Evolutionary conservation across 192 early-diverging fungal species (phyloP), one percentile per base, ranked within the genome.

Genomic region (Rhizophagus prolifer): DNA sequence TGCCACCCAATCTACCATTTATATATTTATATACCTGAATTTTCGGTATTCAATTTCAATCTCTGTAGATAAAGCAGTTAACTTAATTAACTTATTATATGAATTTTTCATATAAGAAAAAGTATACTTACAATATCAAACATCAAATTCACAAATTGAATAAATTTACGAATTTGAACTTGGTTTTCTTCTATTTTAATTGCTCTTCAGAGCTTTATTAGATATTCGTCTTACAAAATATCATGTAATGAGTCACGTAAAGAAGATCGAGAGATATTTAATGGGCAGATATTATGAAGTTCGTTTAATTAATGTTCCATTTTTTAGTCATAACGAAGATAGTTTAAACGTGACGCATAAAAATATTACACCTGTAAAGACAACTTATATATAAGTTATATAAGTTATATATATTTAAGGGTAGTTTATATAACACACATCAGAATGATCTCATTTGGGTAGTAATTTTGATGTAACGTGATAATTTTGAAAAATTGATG

Each of bases 221-320:
- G 9, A 31, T 66, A 66, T 38, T 66, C 19, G 34, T 66, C 30
- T 38, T 31, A 73, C 50, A 73, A 73, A 73, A 16, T 30, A 61
- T 73, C 72, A 46, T 60, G 19, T 60, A 73, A 34, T 70, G 68
- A 72, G 26, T 72, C 31, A 31, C 31, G 31, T 72, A 72, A 59
- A 0, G 72, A 31, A 30, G 2, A 13, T 19, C 72, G 30, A 46
- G 72, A 60, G 34, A 38, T 60, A 38, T 61, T 60, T 61, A 73
- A 73, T 3, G 72, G 26, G 44, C 72, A 73, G 30, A 34, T 28
- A 7, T n/a, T 58, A 73, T 58, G 30, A 25, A 73, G 72, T 41
- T 7, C 0, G 26, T 73, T 2, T 38, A 73, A 61, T n/a, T n/a
- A n/a, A n/a, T n/a, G n/a, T n/a, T n/a, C n/a, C n/a, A n/a, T n/a